Evolutionary conservation across 805 yeast genomes (phyloP), one percentile per base, ranked within the genome.

Genomic region (Cyberlindnera sargentensis): DNA sequence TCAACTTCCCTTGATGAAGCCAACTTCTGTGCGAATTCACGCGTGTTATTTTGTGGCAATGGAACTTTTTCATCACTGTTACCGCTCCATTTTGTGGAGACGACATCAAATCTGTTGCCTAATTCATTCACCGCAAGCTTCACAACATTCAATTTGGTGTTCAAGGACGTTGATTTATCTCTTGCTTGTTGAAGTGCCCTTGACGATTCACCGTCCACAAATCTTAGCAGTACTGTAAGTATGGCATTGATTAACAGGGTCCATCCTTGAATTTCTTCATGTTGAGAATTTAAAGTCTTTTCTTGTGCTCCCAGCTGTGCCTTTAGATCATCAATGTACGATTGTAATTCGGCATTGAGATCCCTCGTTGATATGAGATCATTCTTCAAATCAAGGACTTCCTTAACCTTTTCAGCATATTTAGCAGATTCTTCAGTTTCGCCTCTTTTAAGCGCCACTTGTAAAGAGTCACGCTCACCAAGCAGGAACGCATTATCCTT

Each of bases 321-420:
- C 32, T 49, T 59, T 9, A 61, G 41, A 5, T 55, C 55, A 20
- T 55, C 52, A 10, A 47, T 48, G 11, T 52, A 48, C 4, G 47
- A 41, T 6, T 51, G 57, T 50, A 65, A 52, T 31, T 62, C 46
- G 11, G 42, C 39, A 34, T 46, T 52, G 9, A 47, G 36, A 3
- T 43, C 40, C 38, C 58, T 56, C 0, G 57, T 51, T 4, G 55
- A 27, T 1, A 50, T 41, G 27, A 66, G 47, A 40, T 61, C 59
- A 23, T 54, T 47, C 33, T 61, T 56, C 38, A 64, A 40, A 2
- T 53, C 57, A 5, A 52, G 30, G 6, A 59, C 35, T 41, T 64
- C 60, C 27, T 56, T 50, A 9, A 48, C 37, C 36, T 53, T 53
- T 5, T 49, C 51, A 26, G 43, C 48, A 20, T 47, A 50, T 27